Percentiles rank a stretch among this genome's conserved stretches.
Evolutionary conservation across 2,329 filamentous ascomycete species (phyloP).

Genomic region (Xylaria digitata): DNA sequence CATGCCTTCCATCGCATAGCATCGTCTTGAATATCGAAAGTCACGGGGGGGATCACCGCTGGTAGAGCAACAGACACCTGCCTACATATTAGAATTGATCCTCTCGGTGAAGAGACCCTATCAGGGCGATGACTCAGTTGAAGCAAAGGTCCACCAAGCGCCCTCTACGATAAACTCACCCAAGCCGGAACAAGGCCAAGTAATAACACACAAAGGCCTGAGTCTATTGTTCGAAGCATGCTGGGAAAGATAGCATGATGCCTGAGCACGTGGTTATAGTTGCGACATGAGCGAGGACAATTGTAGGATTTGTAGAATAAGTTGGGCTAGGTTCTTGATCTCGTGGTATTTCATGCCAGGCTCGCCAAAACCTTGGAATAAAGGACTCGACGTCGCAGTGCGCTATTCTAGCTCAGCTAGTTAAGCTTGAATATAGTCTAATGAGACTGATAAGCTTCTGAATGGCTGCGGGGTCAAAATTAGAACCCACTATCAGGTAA

Average conservation of each 20-base stretch:
- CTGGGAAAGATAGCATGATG: neutral
- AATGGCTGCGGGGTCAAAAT: neutral
- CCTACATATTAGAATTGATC: no score
- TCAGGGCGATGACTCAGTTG: neutral
- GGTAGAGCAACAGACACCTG: no score
- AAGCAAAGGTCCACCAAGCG: no score
- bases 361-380: neutral
- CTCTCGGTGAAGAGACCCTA: no score
- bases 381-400: neutral
- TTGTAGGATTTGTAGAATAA: neutral
- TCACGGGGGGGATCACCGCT: no score
- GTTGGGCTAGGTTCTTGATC: neutral
- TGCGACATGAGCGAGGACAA: neutral
- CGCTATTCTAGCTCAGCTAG: no score
- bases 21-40: no score
- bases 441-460: neutral
- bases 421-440: neutral
- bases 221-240: neutral
- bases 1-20: no score
- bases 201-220: no score
- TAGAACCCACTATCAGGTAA: conserved; percentile 3
- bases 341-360: neutral
- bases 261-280: neutral
- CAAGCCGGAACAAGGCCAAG: no score
- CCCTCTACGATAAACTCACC: no score